Evolutionary conservation across 179 eudicot genomes (phyloP).

Genomic region (Beta lomatogona): DNA sequence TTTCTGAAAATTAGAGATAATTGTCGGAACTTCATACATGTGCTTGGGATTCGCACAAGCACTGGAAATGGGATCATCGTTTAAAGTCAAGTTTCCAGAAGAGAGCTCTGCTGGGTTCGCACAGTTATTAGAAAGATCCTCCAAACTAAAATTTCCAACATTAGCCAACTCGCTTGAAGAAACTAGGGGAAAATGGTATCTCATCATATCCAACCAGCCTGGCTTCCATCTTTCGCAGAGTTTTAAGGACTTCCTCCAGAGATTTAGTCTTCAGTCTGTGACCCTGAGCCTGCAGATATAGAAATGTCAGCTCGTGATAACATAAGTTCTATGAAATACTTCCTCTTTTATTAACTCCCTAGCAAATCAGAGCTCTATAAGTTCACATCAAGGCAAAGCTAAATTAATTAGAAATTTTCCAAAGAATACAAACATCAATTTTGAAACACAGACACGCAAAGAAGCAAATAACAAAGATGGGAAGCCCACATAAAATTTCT

Average conservation of each 20-base stretch:
- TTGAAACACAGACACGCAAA: background rate
- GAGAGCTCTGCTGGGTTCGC: constrained; percentile 17
- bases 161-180: constrained; percentile 35
- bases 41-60: background rate
- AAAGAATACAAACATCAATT: background rate
- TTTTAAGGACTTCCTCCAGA: constrained; percentile 66
- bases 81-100: constrained; percentile 14
- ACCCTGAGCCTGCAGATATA: constrained; percentile 69
- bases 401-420: background rate
- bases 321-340: background rate
- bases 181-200: constrained; percentile 44
- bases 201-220: constrained; percentile 84
- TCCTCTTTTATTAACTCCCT: background rate
- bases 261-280: constrained; percentile 59
- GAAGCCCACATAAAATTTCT: background rate
- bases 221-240: constrained; percentile 54
- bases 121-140: constrained; percentile 27
- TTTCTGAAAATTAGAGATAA: constrained; percentile 10
- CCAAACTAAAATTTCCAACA: constrained; percentile 35
- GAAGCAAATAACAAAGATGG: background rate
- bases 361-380: background rate
- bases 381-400: background rate
- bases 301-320: constrained; percentile 9
- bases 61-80: background rate
- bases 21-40: constrained; percentile 25